Evolutionary conservation across 805 yeast species (phyloP).

Genomic region (Kodamaea laetipori): DNA sequence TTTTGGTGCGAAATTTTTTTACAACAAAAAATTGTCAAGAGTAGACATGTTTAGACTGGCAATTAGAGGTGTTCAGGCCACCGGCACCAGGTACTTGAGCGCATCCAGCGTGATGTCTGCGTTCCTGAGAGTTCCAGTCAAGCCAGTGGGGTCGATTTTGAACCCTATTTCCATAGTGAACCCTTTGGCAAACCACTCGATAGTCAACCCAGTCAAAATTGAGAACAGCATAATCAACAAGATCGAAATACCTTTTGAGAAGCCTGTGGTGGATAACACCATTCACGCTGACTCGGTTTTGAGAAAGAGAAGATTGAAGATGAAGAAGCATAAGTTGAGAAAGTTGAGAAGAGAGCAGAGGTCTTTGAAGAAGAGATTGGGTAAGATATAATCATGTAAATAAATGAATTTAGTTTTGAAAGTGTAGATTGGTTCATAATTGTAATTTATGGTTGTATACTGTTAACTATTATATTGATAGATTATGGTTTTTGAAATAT

Average conservation of each 20-base stretch:
- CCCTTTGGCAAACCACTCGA: conserved; percentile 1
- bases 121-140: background rate
- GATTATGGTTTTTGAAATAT: no score
- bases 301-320: conserved; percentile 86
- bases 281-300: conserved; percentile 66
- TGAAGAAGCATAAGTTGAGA: conserved; percentile 96
- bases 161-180: conserved; percentile 8
- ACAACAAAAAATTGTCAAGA: conserved; percentile 1
- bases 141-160: conserved; percentile 2
- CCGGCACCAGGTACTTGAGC: conserved; percentile 10
- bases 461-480: no score
- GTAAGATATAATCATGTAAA: conserved; percentile 36
- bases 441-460: no score
- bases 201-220: background rate
- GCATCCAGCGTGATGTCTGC: background rate
- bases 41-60: conserved; percentile 10
- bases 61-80: background rate
- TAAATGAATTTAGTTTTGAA: background rate
- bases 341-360: conserved; percentile 96
- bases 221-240: conserved; percentile 6
- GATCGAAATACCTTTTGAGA: conserved; percentile 1
- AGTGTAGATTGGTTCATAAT: no score
- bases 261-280: conserved; percentile 20
- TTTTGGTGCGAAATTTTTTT: background rate
- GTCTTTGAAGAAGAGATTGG: conserved; percentile 72